These are phyloP conservation scores for Jimgerdemannia lactiflua DNA, from an alignment of 192 early-diverging fungal genomes.

Conservation along the genomic window DNA sequence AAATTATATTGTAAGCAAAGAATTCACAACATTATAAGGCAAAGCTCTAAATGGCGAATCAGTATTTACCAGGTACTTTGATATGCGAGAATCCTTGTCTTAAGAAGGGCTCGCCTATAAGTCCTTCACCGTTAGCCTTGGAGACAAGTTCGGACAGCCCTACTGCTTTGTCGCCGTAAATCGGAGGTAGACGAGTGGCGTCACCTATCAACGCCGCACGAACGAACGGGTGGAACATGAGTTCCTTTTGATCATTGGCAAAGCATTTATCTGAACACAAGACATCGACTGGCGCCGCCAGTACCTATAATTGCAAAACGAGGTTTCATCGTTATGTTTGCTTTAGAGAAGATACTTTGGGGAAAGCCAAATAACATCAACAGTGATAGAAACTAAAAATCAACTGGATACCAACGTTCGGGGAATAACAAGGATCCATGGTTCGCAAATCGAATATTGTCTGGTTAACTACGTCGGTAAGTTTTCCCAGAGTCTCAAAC, in stretches of 20 bases:
- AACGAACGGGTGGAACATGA: slow-evolving; percentile 40
- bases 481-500: slow-evolving; percentile 14
- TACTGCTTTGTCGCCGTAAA: slow-evolving; percentile 5
- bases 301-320: slow-evolving; percentile 44
- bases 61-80: slow-evolving; percentile 55
- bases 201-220: slow-evolving; percentile 38
- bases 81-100: slow-evolving; percentile 60
- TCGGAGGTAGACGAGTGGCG: slow-evolving; percentile 22
- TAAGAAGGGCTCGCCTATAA: slow-evolving; percentile 38
- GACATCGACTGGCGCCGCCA: slow-evolving; percentile 60
- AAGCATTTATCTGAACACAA: slow-evolving; percentile 64
- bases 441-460: slow-evolving; percentile 9
- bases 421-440: slow-evolving; percentile 26
- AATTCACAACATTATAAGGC: not conserved
- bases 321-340: not conserved
- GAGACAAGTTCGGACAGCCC: slow-evolving; percentile 4
- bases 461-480: slow-evolving; percentile 29
- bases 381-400: too few species aligned
- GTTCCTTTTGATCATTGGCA: slow-evolving; percentile 44
- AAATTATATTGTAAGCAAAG: not conserved
- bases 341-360: too few species aligned
- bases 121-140: slow-evolving; percentile 29
- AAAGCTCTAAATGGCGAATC: not conserved
- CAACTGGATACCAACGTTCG: not conserved
- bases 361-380: too few species aligned